Conservation (phyloP, 352 stramenopile genomes). For the Phytopythium helicoides region DNA sequence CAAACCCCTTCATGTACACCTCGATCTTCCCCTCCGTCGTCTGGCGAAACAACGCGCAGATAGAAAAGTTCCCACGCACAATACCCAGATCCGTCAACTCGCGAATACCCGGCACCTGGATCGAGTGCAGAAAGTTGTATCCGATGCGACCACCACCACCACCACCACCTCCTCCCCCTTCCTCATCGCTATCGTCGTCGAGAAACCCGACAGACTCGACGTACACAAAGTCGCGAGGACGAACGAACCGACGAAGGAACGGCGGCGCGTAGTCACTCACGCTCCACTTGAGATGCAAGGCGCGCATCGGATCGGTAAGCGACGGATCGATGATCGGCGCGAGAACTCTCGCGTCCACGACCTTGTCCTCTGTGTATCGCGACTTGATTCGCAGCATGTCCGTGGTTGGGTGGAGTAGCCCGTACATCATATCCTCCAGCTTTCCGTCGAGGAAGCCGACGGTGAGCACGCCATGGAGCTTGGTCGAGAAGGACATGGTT, state of each 20-base stretch:
- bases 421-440: slow-evolving; percentile 29
- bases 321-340: slow-evolving; percentile 23
- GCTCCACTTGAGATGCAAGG: slow-evolving; percentile 20
- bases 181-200: slow-evolving; percentile 5
- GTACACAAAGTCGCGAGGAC: slow-evolving; percentile 34
- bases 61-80: slow-evolving; percentile 16
- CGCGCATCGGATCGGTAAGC: slow-evolving; percentile 16
- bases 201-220: slow-evolving; percentile 25
- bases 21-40: slow-evolving; percentile 1
- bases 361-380: slow-evolving; percentile 23
- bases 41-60: slow-evolving; percentile 13
- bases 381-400: slow-evolving; percentile 28
- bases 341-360: slow-evolving; percentile 24
- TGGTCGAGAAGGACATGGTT: slow-evolving; percentile 15
- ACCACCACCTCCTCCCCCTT: too few species aligned
- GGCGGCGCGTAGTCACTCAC: slow-evolving; percentile 12
- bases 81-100: slow-evolving; percentile 14
- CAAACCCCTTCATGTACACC: slow-evolving; percentile 10
- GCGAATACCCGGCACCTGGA: slow-evolving; percentile 10
- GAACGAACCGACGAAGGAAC: slow-evolving; percentile 16
- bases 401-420: slow-evolving; percentile 20
- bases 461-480: slow-evolving; percentile 26
- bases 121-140: slow-evolving; percentile 25
- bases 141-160: slow-evolving; percentile 15
- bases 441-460: slow-evolving; percentile 27